These are phyloP conservation scores for Tolypocladium album DNA, from an alignment of 2,329 filamentous ascomycete species.

Conservation along the genomic window DNA sequence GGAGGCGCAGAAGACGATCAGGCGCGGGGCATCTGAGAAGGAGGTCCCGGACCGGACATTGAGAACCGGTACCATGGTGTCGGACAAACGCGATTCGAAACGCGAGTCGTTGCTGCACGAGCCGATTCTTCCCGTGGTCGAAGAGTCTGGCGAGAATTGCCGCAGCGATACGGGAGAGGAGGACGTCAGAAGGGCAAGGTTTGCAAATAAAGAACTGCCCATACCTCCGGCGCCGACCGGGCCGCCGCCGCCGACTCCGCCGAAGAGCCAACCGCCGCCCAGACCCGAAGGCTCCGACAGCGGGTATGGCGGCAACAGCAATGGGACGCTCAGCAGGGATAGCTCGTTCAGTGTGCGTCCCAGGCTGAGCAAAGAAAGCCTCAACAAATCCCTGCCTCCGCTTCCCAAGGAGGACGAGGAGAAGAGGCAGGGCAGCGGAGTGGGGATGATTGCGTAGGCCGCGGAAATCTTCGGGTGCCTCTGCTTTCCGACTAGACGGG, in stretches of 20 bases:
- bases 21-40: constrained; percentile 25
- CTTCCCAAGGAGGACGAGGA: constrained; percentile 31
- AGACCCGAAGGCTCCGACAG: constrained; percentile 39
- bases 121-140: constrained; percentile 65
- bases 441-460: constrained; percentile 22
- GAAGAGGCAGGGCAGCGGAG: constrained; percentile 13
- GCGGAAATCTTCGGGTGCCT: constrained; percentile 8
- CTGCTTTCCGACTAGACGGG: constrained; percentile 5
- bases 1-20: constrained; percentile 24
- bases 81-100: constrained; percentile 44
- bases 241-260: constrained; percentile 23
- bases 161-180: constrained; percentile 31
- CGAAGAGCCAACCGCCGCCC: constrained; percentile 13
- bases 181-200: constrained; percentile 29
- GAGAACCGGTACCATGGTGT: constrained; percentile 16
- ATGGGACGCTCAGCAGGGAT: constrained; percentile 17
- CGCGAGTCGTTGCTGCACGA: constrained; percentile 47
- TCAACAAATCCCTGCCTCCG: constrained; percentile 50
- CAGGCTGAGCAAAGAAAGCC: constrained; percentile 41
- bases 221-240: constrained; percentile 31
- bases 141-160: constrained; percentile 74
- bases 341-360: constrained; percentile 20
- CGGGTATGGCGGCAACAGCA: constrained; percentile 29
- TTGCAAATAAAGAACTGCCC: constrained; percentile 18
- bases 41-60: constrained; percentile 54